Evolutionary conservation across 163 green algal species (phyloP), one percentile per base, ranked within the genome.

Genomic region (Volvox carteri): DNA sequence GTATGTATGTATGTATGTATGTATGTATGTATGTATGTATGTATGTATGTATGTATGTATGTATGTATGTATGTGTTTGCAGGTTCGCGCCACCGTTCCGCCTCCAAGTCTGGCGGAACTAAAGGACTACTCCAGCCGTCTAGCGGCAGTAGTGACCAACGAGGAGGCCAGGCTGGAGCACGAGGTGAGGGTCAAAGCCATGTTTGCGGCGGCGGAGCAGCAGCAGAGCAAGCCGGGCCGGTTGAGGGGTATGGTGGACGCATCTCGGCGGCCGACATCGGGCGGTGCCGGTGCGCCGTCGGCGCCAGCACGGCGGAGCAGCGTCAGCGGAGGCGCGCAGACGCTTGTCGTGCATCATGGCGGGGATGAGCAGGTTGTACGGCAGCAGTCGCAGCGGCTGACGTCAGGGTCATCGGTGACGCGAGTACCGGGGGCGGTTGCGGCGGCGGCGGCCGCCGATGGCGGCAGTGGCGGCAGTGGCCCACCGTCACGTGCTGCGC

Each of bases 131-230:
- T 84, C 60, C 25, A 54, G 16, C 37, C 86, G 86, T 39, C 76
- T 92, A 42, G 70, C 81, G 50, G 44, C 44, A 19, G 78, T 77
- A 48, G 88, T 92, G 39, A 75, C 44, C 8, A 19, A 44, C 6
- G 88, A 92, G 83, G 78, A 92, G 84, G 74, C 75, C 37, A 74
- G 88, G 4, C 74, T 87, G 81, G 78, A 90, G 88, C 88, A 92
- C 41, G 83, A 92, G 83, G 46, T 78, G 52, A 72, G 80, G 12
- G 88, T 92, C 5, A 74, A 50, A 6, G 58, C 72, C 46, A 92
- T 92, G 83, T 92, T 92, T 28, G 80, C 80, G 0, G 88, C 88
- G 28, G 83, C 88, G 35, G 78, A 89, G 7, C 18, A 33, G 33
- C 60, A 86, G 33, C 12, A 25, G 18, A 79, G 74, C 74, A 78